Conservation (phyloP, 73 alveolate species). For the Paramecium pentaurelia region DNA sequence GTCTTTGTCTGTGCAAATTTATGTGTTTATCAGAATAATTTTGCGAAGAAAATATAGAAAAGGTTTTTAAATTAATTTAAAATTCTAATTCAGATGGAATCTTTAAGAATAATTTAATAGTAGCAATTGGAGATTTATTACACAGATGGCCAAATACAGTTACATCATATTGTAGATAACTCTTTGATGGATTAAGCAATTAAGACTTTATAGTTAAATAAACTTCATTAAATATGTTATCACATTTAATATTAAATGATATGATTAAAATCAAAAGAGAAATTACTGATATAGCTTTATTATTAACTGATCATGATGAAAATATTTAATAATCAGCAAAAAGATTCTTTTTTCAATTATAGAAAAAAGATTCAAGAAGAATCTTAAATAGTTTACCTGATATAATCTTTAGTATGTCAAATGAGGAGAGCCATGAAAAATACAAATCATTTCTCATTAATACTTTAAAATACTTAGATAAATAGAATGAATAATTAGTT, state of each 20-base stretch:
- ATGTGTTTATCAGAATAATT: constrained; percentile 38
- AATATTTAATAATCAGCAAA: constrained; percentile 16
- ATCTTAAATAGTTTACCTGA: constrained; percentile 46
- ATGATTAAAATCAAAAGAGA: constrained; percentile 47
- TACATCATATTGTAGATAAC: neutral
- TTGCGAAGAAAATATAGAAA: neutral
- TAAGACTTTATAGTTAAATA: constrained; percentile 14
- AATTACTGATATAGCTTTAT: constrained; percentile 17
- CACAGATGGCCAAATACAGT: constrained; percentile 55
- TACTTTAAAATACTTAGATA: neutral
- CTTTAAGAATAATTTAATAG: constrained; percentile 35
- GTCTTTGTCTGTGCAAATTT: constrained; percentile 32
- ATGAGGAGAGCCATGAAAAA: neutral
- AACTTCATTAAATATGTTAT: constrained; percentile 17
- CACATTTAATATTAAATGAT: constrained; percentile 48
- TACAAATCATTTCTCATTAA: neutral
- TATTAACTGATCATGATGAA: constrained; percentile 37
- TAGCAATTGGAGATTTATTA: constrained; percentile 34
- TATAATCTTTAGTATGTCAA: neutral
- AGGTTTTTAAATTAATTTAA: neutral
- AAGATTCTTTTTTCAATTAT: neutral
- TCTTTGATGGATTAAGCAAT: neutral
- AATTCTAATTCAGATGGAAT: constrained; percentile 7
- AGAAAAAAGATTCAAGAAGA: constrained; percentile 20
- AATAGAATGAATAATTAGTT: neutral